Evolutionary conservation across 2,329 filamentous ascomycete genomes (phyloP), one percentile per base, ranked within the genome.

Genomic region (Neofusicoccum laricinum): DNA sequence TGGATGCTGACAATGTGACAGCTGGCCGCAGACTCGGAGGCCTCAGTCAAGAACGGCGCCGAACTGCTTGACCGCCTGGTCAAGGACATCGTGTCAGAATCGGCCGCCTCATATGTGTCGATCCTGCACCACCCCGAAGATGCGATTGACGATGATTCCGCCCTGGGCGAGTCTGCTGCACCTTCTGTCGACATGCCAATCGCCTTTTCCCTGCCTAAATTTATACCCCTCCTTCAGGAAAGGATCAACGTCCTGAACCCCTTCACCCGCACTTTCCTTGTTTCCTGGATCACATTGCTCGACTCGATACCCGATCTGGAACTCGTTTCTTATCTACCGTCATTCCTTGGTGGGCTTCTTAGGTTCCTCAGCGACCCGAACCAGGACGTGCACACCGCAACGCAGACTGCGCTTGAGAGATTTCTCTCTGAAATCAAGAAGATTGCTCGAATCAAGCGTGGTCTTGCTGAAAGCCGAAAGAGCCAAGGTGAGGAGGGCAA

Each of bases 221-320:
- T 99, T 76, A 95, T 99, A 58, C 95, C 96, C 0, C 83, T 99
- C 14, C 85, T 99, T 19, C 92, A 96, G 76, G 94, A 99, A 74
- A 88, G 95, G 58, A 97, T 99, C 65, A 91, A 91, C 78, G 94
- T 97, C 32, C 86, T 96, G 66, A 97, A 96, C 71, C 93, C 96
- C 0, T 98, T 96, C 74, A 97, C 94, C 3, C 86, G 95, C 58
- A 96, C 92, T 14, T 99, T 99, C 71, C 84, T 99, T 14, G 95
- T 99, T 2, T 93, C 92, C 36, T 99, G 95, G 95, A 92, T 99
- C 65, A 96, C 90, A 3, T 79, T 99, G 15, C 84, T 99, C 19
- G 95, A 99, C 76, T 97, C 93, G 1, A 98, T 99, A 69, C 95
- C 95, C 0, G 96, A 99, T 73, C 82, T 99, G 46, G 96, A 99